phyloP scores from a whole-genome alignment of 192 early-diverging fungal genomes.

The Coemansia furcata region DNA sequence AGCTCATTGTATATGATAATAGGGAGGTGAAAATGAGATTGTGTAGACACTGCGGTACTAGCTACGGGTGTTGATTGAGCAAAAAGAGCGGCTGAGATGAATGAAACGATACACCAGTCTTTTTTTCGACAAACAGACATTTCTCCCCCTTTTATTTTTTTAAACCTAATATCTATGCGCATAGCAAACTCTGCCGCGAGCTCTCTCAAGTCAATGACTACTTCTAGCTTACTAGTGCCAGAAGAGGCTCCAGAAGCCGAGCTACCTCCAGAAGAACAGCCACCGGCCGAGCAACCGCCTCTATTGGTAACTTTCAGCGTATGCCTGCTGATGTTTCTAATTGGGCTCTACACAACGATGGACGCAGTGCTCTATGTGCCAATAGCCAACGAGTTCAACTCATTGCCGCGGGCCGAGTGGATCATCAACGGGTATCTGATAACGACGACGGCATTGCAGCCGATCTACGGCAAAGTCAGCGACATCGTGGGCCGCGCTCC shows the following conservation, averaged over 20 bases:
- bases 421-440: slow-evolving; percentile 76
- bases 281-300: not conserved
- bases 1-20: not conserved
- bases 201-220: not conserved
- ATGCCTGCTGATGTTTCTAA: slow-evolving; percentile 13
- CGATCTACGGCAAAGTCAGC: slow-evolving; percentile 80
- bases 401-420: slow-evolving; percentile 72
- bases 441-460: slow-evolving; percentile 65
- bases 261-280: no score
- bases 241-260: not conserved
- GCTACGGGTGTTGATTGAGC: not conserved
- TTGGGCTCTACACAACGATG: slow-evolving; percentile 22
- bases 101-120: not conserved
- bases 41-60: not conserved
- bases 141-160: not conserved
- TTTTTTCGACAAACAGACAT: not conserved
- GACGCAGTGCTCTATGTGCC: slow-evolving; percentile 48
- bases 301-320: not conserved
- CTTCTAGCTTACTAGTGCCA: not conserved
- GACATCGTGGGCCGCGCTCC: slow-evolving; percentile 63
- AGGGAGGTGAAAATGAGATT: not conserved
- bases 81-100: not conserved
- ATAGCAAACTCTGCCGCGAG: not conserved
- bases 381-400: slow-evolving; percentile 72
- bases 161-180: not conserved